Percentiles rank a stretch among this genome's conserved stretches.
Conservation (phyloP, 2,329 filamentous ascomycete genomes). For the Aspergillus vadensis region DNA sequence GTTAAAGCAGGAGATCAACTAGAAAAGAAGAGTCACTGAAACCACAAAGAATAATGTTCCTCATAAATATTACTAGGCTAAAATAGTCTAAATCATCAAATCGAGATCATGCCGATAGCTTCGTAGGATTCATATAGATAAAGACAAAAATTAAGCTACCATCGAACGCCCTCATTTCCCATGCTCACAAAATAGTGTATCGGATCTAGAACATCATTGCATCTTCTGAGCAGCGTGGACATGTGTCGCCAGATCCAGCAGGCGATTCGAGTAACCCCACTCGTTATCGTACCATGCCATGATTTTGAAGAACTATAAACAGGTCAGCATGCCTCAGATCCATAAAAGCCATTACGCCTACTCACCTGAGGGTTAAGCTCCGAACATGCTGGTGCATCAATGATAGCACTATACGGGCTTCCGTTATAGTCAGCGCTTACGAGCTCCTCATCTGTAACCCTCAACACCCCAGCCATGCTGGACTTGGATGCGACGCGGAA, state of each 20-base stretch:
- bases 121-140: too few relatives aligned
- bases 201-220: conserved; percentile 16
- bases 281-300: conserved; percentile 95
- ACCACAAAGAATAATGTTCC: too few relatives aligned
- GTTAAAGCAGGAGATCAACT: too few relatives aligned
- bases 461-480: conserved; percentile 65
- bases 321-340: neutral
- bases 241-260: conserved; percentile 62
- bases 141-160: too few relatives aligned
- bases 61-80: too few relatives aligned
- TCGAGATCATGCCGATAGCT: too few relatives aligned
- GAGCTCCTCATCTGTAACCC: conserved; percentile 86
- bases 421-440: conserved; percentile 87
- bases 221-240: neutral
- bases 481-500: conserved; percentile 46
- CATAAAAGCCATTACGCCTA: neutral
- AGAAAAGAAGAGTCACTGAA: too few relatives aligned
- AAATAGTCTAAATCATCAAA: too few relatives aligned
- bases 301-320: conserved; percentile 88
- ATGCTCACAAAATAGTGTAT: too few relatives aligned
- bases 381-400: conserved; percentile 92
- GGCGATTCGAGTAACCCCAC: conserved; percentile 92
- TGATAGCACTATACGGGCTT: conserved; percentile 84
- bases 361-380: conserved; percentile 64
- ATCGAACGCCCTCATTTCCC: too few relatives aligned